phyloP scores from a whole-genome alignment of 768 basidiomycete genomes.

The Rubroboletus satanas region DNA sequence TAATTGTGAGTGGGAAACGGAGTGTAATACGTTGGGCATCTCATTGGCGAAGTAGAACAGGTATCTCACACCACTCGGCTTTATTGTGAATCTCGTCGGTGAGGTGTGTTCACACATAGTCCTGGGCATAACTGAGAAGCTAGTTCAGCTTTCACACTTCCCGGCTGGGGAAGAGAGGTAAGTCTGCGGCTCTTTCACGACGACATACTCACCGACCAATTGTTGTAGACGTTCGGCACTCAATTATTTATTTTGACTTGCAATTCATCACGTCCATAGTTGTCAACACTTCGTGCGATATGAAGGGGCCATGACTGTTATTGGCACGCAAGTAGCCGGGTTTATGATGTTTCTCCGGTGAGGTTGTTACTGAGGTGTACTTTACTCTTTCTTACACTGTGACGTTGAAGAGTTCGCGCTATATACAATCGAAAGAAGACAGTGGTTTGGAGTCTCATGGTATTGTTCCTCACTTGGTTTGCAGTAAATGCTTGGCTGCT shows the following conservation, averaged over 20 bases:
- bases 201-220: background rate
- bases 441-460: slow-evolving; percentile 8
- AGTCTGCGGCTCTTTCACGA: background rate
- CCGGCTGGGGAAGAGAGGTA: slow-evolving; percentile 13
- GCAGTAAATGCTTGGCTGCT: slow-evolving; percentile 54
- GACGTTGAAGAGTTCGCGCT: slow-evolving; percentile 12
- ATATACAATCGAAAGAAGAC: slow-evolving; percentile 9
- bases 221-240: slow-evolving; percentile 11
- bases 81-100: slow-evolving; percentile 51
- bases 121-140: background rate
- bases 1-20: slow-evolving; percentile 29
- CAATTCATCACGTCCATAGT: slow-evolving; percentile 21
- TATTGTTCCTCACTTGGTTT: slow-evolving; percentile 43
- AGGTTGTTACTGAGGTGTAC: slow-evolving; percentile 1
- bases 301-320: slow-evolving; percentile 45
- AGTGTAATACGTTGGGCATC: background rate
- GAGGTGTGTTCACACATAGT: background rate
- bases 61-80: slow-evolving; percentile 60
- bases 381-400: background rate
- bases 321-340: slow-evolving; percentile 37
- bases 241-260: background rate
- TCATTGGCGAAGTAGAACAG: slow-evolving; percentile 45
- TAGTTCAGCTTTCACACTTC: slow-evolving; percentile 15
- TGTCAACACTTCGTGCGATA: slow-evolving; percentile 47
- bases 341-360: slow-evolving; percentile 46